Evolutionary conservation across 805 yeast species (phyloP).

Genomic region (Myxozyma udenii): DNA sequence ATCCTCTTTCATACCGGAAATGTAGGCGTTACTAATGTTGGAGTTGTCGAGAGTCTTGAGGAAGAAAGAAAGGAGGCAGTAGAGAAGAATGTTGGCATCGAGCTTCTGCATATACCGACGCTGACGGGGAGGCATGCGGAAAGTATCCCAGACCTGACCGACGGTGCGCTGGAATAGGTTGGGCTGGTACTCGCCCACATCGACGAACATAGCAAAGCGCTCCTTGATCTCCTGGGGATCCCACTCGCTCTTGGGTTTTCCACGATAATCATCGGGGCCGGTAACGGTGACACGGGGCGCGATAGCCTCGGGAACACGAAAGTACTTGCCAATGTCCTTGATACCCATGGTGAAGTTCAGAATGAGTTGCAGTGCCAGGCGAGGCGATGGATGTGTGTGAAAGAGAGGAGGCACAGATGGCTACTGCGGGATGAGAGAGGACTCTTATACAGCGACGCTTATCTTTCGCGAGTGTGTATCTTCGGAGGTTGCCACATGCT

Average conservation of each 20-base stretch:
- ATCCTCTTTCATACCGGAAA: constrained; percentile 59
- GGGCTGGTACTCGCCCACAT: constrained; percentile 10
- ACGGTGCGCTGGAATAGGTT: constrained; percentile 5
- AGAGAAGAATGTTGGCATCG: constrained; percentile 21
- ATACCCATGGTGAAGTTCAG: constrained; percentile 1
- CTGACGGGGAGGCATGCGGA: constrained; percentile 19
- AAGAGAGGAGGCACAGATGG: too few relatives aligned
- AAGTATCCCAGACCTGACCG: constrained; percentile 28
- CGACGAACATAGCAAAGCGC: constrained; percentile 15
- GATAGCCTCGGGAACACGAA: constrained; percentile 2
- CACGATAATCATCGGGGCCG: constrained; percentile 15
- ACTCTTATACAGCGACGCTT: too few relatives aligned
- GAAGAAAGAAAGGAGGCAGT: constrained; percentile 38
- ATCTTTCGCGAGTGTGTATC: too few relatives aligned
- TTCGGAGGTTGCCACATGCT: too few relatives aligned
- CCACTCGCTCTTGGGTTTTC: not conserved
- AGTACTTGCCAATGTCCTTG: not conserved
- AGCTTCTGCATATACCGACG: constrained; percentile 25
- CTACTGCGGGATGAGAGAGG: too few relatives aligned
- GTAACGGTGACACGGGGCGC: constrained; percentile 10
- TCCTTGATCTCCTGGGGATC: constrained; percentile 5
- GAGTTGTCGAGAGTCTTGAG: constrained; percentile 58
- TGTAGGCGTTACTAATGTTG: constrained; percentile 62
- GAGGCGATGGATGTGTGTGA: not conserved
- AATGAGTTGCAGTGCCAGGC: not conserved